Evolutionary conservation across 78 protist genomes (phyloP), one percentile per base, ranked within the genome.

Genomic region (Mastigamoeba balamuthi): DNA sequence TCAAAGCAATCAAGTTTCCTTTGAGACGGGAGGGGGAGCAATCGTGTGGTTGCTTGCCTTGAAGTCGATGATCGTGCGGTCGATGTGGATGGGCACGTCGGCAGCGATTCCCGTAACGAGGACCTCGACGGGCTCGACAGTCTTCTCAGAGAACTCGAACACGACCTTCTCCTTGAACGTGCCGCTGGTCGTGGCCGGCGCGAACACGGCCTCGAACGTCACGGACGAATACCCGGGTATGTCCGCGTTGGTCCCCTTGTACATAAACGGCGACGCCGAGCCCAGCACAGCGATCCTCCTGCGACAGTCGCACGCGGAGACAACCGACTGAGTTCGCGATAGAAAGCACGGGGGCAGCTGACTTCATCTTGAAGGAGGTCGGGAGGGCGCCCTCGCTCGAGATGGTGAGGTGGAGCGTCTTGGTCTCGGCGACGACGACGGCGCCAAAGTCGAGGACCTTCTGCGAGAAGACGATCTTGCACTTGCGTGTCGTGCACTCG

Each of bases 391-490:
- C n/a, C n/a, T n/a, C n/a, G n/a, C n/a, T n/a, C n/a, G n/a, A n/a
- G n/a, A n/a, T n/a, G n/a, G n/a, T n/a, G n/a, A n/a, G n/a, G n/a
- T n/a, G n/a, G n/a, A n/a, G n/a, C n/a, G n/a, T n/a, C n/a, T 8
- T 43, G 8, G 58, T 1, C 65, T 82, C 87, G 33, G 69, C 82
- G 17, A 82, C 27, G 7, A 69, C 63, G 33, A 82, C 82, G 1
- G 40, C 1, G 10, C 77, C 87, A 29, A 82, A 75, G 64, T 76
- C 69, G 48, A 82, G 77, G n/a, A 6, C 10, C 6, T 42, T 3
- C 39, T 1, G 6, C 0, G 52, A 75, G 30, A 33, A 0, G 28
- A 4, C 33, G 66, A 73, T 39, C 6, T 0, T 33, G 8, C 17
- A 0, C 66, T 72, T 72, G 9, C 66, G 63, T 28, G 77, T 44